Evolutionary conservation across 805 yeast species (phyloP).

Genomic region (Starmerella asiatica): DNA sequence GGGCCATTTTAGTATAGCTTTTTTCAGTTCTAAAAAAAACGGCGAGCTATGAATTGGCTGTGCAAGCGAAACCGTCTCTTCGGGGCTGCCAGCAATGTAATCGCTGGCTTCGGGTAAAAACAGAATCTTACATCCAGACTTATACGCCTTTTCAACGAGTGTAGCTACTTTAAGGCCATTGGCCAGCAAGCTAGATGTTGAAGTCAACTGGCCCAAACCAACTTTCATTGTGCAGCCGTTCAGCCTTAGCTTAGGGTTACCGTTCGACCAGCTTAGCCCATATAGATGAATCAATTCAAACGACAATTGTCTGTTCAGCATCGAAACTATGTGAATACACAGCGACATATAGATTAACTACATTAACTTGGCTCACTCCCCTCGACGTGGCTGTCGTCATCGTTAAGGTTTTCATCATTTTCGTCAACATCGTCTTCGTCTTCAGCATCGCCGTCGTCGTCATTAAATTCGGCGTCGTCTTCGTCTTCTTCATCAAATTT

Average conservation of each 20-base stretch:
- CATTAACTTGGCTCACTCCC: too few relatives aligned
- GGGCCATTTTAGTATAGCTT: constrained; percentile 34
- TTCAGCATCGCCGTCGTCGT: constrained; percentile 11
- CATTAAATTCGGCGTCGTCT: constrained; percentile 5
- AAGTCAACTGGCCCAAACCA: constrained; percentile 62
- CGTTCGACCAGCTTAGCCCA: too few relatives aligned
- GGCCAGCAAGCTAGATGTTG: constrained; percentile 45
- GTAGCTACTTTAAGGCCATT: constrained; percentile 49
- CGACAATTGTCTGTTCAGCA: background rate
- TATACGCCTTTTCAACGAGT: constrained; percentile 52
- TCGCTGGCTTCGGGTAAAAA: constrained; percentile 93
- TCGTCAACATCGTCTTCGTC: constrained; percentile 7
- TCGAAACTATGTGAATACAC: too few relatives aligned
- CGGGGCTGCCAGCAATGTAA: constrained; percentile 59
- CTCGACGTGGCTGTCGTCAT: background rate
- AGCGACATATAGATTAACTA: too few relatives aligned
- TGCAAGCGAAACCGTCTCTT: constrained; percentile 52
- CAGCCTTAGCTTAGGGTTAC: too few relatives aligned
- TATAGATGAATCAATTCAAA: background rate
- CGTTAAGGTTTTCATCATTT: background rate
- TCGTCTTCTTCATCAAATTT: constrained; percentile 6
- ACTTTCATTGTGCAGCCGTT: constrained; percentile 12
- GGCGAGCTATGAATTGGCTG: constrained; percentile 31
- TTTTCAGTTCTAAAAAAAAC: constrained; percentile 35
- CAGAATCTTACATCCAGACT: constrained; percentile 47